Base-by-base conservation (phyloP, 1,284 basidiomycete genomes). In the Boletus sp. region DNA sequence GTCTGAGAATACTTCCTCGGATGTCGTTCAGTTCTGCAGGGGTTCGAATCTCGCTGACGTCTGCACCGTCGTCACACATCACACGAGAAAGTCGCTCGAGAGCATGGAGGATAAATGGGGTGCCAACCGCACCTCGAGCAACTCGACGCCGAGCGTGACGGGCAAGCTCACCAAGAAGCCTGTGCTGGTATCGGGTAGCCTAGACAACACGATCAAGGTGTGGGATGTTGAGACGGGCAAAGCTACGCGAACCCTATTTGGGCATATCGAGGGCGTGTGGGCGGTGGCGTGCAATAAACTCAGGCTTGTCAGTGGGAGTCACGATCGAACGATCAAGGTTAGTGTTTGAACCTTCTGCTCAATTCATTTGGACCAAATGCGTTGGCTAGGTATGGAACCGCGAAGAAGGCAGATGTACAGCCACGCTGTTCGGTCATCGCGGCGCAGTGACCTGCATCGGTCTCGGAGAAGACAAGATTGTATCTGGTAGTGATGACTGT, bases 221-320 rank as follows among this genome's bases (percentile, higher is more conserved):
- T 99, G 97, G 97, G 95, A 98, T 71, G 88, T 98, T 47, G 93
- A 97, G 66, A 88, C 88, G 2, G 94, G 91, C 30, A 87, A 90
- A 67, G 86, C 90, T 51, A 80, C 87, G 53, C 82, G 86, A 67
- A 98, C 97, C 37, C 83, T 97, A 60, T 99, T 99, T 74, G 97
- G 97, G 0, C 95, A 97, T 74, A 94, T 95, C 65, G 95, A 97
- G 72, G 97, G 97, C 58, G 95, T 99, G 11, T 99, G 97, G 97
- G 88, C 88, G 17, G 89, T 99, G 35, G 95, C 94, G 53, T 90
- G 91, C 64, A 95, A 99, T 77, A 93, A 94, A 71, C 81, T 98
- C 68, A 84, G 97, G 56, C 82, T 99, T 55, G 95, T 95, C 17
- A 95, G 91, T 58, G 95, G 89, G 7, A 94, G 92, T 67, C 95